Base-by-base conservation (phyloP, 1,284 basidiomycete species). In the Wallemia hederae region DNA sequence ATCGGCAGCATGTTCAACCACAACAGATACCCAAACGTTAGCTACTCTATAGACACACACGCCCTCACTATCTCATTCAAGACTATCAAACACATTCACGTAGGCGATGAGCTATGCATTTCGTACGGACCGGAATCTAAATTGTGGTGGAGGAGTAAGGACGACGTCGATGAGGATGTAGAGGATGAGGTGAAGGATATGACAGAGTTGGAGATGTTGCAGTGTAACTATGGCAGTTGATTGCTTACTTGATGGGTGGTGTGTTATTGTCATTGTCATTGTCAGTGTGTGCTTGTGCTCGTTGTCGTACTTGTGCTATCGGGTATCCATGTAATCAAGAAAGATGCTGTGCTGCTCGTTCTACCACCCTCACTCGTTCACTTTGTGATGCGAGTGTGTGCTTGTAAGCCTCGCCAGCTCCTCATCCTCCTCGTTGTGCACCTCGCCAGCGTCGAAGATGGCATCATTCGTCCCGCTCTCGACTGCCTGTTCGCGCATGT, bases 1-100 rank as follows among this genome's bases (percentile, higher is more conserved):
- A 74, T 92, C 27, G 83, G 85, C 9, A 85, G 83, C 0, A 67
- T 88, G 2, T 87, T 89, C 71, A 88, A 87, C 66, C 84, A 86
- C 69, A 79, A 80, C 0, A 71, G 76, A 19, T 64, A 66, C 1
- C 85, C 85, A 1, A 89, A 88, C 67, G 77, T 87, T 19, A 79
- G 79, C 0, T 88, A 79, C 68, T 72, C 71, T 1, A 68, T 83
- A 14, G 67, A 72, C 58, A 63, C 67, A 11, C 31, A 59, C 0
- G 76, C 74, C 0, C 77, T 83, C 57, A 77, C 78, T 1, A 86
- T 89, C 63, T 72, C 73, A 62, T 90, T 82, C 66, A 77, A 73
- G 0, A 79, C 83, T 0, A 72, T 72, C 1, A 75, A 77, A 2
- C 66, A 71, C 26, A 72, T 89, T 24, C 63, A 72, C 7, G 67